phyloP scores from a whole-genome alignment of 768 basidiomycete genomes.

The Kwoniella botswanensis region DNA sequence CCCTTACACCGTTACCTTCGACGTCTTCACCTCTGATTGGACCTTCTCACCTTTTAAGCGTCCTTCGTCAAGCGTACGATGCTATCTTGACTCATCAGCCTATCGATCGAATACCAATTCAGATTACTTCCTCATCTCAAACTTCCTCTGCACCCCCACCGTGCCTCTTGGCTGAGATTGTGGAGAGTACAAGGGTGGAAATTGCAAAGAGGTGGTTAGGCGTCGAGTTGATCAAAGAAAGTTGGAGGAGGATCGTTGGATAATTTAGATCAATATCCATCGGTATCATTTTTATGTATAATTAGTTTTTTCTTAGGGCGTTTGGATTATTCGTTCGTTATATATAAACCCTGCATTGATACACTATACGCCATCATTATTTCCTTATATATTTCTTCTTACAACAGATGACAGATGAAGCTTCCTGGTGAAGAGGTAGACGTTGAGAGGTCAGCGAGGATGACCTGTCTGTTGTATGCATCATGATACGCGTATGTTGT shows the following conservation, averaged over 20 bases:
- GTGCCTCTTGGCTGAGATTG: constrained; percentile 45
- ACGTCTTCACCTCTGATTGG: constrained; percentile 31
- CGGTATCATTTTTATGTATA: not conserved
- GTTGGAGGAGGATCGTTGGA: constrained; percentile 47
- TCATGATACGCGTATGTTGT: not conserved
- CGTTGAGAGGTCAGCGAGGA: not conserved
- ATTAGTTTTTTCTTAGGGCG: not conserved
- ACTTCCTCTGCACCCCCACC: not conserved
- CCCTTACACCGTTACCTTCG: constrained; percentile 35
- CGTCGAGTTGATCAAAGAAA: constrained; percentile 36
- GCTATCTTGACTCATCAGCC: constrained; percentile 40
- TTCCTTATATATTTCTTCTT: not conserved
- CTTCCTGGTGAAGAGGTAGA: not conserved
- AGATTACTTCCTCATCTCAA: not conserved
- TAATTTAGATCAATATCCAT: constrained; percentile 2
- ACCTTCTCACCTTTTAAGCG: constrained; percentile 35
- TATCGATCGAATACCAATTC: constrained; percentile 26
- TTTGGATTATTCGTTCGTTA: not conserved
- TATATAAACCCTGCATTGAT: constrained; percentile 11
- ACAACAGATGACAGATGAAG: not conserved
- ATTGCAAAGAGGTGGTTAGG: constrained; percentile 34
- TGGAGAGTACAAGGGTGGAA: constrained; percentile 37
- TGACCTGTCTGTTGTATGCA: not conserved
- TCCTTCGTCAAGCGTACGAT: constrained; percentile 49
- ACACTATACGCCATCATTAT: not conserved